Evolutionary conservation across 2,329 filamentous ascomycete species (phyloP).

Genomic region (Sarocladiaceae sp.): DNA sequence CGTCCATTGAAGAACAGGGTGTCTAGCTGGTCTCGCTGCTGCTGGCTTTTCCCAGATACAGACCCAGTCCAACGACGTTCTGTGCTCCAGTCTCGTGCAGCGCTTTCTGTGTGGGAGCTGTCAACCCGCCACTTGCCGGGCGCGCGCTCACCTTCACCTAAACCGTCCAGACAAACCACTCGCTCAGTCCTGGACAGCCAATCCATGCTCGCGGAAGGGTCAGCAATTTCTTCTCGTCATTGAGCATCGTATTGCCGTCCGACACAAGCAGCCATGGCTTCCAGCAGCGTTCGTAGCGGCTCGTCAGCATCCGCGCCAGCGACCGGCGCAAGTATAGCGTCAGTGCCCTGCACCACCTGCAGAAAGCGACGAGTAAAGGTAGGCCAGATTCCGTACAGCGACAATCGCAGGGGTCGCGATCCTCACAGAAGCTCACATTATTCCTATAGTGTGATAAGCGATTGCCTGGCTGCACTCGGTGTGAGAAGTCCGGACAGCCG

Average conservation of each 20-base stretch:
- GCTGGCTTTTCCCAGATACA: not conserved
- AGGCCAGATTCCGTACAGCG: too few species aligned
- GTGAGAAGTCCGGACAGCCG: conserved; percentile 15
- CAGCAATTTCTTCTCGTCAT: conserved; percentile 6
- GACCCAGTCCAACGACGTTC: not conserved
- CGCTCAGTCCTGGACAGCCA: not conserved
- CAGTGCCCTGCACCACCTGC: conserved; percentile 15
- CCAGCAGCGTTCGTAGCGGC: conserved; percentile 8
- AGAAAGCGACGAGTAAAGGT: conserved; percentile 17
- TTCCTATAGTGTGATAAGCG: conserved; percentile 14
- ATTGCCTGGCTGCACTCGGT: conserved; percentile 14
- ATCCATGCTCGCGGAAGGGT: not conserved
- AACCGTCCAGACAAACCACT: not conserved
- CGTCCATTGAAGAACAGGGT: conserved; percentile 2
- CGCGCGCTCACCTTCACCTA: not conserved
- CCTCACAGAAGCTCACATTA: not conserved
- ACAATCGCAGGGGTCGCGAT: not conserved
- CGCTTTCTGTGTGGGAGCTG: not conserved
- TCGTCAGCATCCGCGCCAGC: conserved; percentile 2
- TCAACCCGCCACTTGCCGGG: not conserved
- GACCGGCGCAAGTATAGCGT: conserved; percentile 12
- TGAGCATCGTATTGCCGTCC: not conserved
- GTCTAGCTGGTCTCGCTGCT: conserved; percentile 5
- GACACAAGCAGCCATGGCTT: conserved; percentile 6
- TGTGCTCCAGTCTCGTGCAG: not conserved